phyloP scores from a whole-genome alignment of 2,329 filamentous ascomycete species.

The Aspergillus spinulosporus region DNA sequence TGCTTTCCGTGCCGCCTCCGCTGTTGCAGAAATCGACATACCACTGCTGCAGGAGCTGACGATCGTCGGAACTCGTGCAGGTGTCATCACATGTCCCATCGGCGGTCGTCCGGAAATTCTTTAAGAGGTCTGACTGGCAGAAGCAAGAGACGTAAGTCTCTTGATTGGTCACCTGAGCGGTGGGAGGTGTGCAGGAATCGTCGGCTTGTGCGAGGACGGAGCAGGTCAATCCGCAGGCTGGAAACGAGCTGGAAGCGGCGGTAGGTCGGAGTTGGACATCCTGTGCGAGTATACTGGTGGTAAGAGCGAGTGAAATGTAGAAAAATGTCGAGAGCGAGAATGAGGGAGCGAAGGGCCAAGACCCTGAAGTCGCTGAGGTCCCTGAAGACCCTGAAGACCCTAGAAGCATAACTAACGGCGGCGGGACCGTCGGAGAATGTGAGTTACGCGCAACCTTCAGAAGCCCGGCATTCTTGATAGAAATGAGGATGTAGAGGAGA shows the following conservation, averaged over 20 bases:
- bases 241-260: conserved; percentile 51
- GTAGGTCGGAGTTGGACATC: conserved; percentile 37
- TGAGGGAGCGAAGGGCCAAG: conserved; percentile 12
- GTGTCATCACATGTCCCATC: conserved; percentile 62
- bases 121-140: conserved; percentile 64
- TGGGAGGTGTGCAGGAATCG: conserved; percentile 65
- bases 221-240: conserved; percentile 62
- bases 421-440: conserved; percentile 18
- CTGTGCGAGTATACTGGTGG: conserved; percentile 23
- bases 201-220: conserved; percentile 68
- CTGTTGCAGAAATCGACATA: conserved; percentile 64
- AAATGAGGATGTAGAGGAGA: conserved; percentile 5
- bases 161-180: conserved; percentile 51
- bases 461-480: conserved; percentile 20
- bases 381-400: conserved; percentile 1
- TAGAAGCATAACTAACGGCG: conserved; percentile 12
- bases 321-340: conserved; percentile 13
- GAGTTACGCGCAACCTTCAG: conserved; percentile 10
- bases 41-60: conserved; percentile 66
- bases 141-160: conserved; percentile 68
- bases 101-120: conserved; percentile 57
- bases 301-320: conserved; percentile 22
- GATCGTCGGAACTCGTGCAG: conserved; percentile 56
- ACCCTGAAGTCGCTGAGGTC: conserved; percentile 6
- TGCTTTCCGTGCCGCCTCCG: conserved; percentile 43